Conservation (phyloP, 352 stramenopile species). For the Pythium monospermum region DNA sequence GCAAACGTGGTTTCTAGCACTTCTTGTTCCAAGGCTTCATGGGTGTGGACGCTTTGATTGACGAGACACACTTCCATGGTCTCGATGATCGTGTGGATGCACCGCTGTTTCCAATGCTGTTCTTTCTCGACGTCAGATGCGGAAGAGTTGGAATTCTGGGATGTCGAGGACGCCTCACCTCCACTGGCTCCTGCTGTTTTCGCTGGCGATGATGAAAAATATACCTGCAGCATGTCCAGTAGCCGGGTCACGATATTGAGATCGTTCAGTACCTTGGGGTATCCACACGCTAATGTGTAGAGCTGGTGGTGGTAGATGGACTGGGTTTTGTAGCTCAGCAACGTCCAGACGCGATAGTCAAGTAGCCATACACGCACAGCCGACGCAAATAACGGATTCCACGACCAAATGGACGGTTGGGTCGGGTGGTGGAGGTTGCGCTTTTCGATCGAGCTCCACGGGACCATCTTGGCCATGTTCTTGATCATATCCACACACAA, state of each 20-base stretch:
- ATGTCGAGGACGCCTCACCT: too few species aligned
- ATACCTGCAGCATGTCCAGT: slow-evolving; percentile 53
- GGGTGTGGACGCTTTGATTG: slow-evolving; percentile 68
- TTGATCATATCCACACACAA: slow-evolving; percentile 63
- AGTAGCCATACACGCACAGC: slow-evolving; percentile 60
- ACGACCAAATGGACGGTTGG: slow-evolving; percentile 63
- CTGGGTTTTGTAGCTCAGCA: slow-evolving; percentile 64
- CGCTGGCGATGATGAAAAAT: slow-evolving; percentile 49
- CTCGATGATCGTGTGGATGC: slow-evolving; percentile 68
- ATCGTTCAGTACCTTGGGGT: slow-evolving; percentile 63
- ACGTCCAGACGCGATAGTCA: slow-evolving; percentile 63
- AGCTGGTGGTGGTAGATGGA: slow-evolving; percentile 81
- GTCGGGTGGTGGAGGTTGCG: slow-evolving; percentile 42
- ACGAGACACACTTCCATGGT: slow-evolving; percentile 72
- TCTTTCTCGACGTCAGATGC: slow-evolving; percentile 33
- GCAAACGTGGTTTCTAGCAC: slow-evolving; percentile 69
- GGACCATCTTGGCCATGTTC: slow-evolving; percentile 49
- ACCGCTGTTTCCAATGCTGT: slow-evolving; percentile 69
- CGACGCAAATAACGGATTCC: slow-evolving; percentile 67
- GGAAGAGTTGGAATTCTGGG: too few species aligned
- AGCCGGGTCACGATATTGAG: slow-evolving; percentile 53
- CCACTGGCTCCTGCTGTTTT: background rate
- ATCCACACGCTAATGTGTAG: slow-evolving; percentile 61
- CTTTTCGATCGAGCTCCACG: slow-evolving; percentile 10
- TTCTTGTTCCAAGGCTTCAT: slow-evolving; percentile 65